These are phyloP conservation scores for Cyanophora paradoxa DNA, from an alignment of 78 protist species.

Conservation along the genomic window DNA sequence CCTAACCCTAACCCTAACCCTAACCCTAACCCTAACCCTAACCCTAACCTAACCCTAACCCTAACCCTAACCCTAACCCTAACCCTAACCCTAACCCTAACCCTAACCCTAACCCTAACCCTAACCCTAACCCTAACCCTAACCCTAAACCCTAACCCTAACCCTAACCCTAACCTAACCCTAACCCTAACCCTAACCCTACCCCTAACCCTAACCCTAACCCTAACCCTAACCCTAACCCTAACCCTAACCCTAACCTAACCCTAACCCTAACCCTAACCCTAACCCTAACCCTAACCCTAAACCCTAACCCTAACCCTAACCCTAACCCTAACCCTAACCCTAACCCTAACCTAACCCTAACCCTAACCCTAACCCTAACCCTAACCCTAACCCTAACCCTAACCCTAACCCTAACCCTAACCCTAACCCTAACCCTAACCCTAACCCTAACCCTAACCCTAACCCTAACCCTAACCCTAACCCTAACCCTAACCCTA, in stretches of 20 bases:
- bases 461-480: not conserved
- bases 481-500: slow-evolving; percentile 1
- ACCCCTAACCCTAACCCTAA: too few relatives aligned
- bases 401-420: slow-evolving; percentile 3
- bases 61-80: slow-evolving; percentile 5
- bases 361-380: slow-evolving; percentile 5
- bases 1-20: not conserved
- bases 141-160: not conserved
- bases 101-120: not conserved
- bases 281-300: slow-evolving; percentile 1
- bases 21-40: not conserved
- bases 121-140: not conserved
- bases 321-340: slow-evolving; percentile 5
- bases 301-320: slow-evolving; percentile 5
- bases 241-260: slow-evolving; percentile 5
- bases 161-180: too few relatives aligned
- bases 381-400: slow-evolving; percentile 5
- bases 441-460: slow-evolving; percentile 5
- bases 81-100: slow-evolving; percentile 5
- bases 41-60: too few relatives aligned
- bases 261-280: not conserved
- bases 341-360: too few relatives aligned
- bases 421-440: slow-evolving; percentile 5
- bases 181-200: too few relatives aligned
- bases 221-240: slow-evolving; percentile 6